Conservation (phyloP, 805 yeast genomes). For the Candida namnaoensis region DNA sequence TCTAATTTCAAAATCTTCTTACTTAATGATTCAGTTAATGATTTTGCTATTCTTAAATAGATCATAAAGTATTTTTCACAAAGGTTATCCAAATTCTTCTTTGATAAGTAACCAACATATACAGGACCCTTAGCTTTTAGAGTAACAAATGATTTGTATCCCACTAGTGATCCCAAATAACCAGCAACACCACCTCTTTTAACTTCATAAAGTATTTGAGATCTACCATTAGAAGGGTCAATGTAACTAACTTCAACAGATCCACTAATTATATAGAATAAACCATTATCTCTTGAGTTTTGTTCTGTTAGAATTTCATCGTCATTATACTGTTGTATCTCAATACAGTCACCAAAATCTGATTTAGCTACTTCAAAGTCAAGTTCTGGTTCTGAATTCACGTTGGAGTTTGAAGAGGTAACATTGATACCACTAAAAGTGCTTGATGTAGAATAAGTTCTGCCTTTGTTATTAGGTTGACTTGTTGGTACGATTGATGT, state of each 20-base stretch:
- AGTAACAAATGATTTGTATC: conserved; percentile 69
- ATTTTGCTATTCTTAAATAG: conserved; percentile 69
- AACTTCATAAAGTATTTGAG: conserved; percentile 46
- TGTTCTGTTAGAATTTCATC: conserved; percentile 55
- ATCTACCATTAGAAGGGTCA: conserved; percentile 21
- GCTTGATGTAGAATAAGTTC: conserved; percentile 10
- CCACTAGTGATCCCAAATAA: conserved; percentile 71
- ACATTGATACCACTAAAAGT: conserved; percentile 12
- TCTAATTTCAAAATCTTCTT: conserved; percentile 66
- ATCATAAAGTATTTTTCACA: conserved; percentile 72
- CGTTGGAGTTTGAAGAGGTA: neutral
- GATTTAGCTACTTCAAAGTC: conserved; percentile 43
- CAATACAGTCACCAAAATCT: conserved; percentile 53
- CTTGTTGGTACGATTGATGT: conserved; percentile 4
- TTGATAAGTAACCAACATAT: conserved; percentile 67
- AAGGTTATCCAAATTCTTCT: conserved; percentile 50
- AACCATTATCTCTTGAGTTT: conserved; percentile 60
- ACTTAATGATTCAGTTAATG: conserved; percentile 59
- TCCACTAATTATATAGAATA: conserved; percentile 79
- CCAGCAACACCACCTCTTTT: conserved; percentile 82
- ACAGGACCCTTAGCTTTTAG: conserved; percentile 52
- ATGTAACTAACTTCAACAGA: conserved; percentile 50
- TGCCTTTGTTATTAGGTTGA: conserved; percentile 2
- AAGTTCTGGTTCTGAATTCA: conserved; percentile 5
- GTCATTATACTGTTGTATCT: conserved; percentile 42